Evolutionary conservation across 1,284 basidiomycete genomes (phyloP).

Genomic region (Leccinum griseonigrum): DNA sequence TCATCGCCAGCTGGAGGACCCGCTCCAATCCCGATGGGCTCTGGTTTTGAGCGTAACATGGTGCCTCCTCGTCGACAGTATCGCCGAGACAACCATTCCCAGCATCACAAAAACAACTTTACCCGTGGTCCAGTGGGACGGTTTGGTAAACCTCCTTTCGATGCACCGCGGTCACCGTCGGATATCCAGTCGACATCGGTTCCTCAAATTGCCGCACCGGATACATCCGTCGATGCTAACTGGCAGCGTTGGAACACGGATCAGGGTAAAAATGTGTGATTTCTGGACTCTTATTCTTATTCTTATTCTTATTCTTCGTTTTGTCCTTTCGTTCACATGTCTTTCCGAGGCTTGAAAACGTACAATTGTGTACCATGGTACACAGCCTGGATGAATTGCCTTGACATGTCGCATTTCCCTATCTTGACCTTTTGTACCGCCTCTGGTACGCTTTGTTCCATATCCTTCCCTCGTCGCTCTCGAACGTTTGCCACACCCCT

Average conservation of each 20-base stretch:
- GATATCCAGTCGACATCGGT: conserved; percentile 11
- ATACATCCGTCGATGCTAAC: conserved; percentile 13
- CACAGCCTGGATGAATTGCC: not conserved
- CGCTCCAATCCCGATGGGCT: conserved; percentile 7
- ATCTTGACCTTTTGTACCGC: conserved; percentile 4
- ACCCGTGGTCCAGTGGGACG: conserved; percentile 22
- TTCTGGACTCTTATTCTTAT: not conserved
- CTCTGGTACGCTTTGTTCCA: not conserved
- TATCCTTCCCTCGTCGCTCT: not conserved
- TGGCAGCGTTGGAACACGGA: conserved; percentile 22
- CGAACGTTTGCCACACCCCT: not conserved
- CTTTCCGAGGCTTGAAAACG: conserved; percentile 3
- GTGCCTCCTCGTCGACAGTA: conserved; percentile 32
- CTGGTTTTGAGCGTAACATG: conserved; percentile 26
- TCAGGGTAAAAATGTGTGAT: conserved; percentile 11
- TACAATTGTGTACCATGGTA: not conserved
- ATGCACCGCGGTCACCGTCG: conserved; percentile 17
- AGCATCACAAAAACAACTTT: conserved; percentile 27
- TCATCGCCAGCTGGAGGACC: conserved; percentile 19
- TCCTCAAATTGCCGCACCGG: conserved; percentile 12
- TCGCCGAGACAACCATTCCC: conserved; percentile 29
- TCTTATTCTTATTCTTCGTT: conserved; percentile 7
- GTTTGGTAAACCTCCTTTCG: conserved; percentile 18
- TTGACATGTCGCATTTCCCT: not conserved
- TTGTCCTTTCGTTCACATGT: conserved; percentile 11